Base-by-base conservation (phyloP, 768 basidiomycete genomes). In the Postia placenta region DNA sequence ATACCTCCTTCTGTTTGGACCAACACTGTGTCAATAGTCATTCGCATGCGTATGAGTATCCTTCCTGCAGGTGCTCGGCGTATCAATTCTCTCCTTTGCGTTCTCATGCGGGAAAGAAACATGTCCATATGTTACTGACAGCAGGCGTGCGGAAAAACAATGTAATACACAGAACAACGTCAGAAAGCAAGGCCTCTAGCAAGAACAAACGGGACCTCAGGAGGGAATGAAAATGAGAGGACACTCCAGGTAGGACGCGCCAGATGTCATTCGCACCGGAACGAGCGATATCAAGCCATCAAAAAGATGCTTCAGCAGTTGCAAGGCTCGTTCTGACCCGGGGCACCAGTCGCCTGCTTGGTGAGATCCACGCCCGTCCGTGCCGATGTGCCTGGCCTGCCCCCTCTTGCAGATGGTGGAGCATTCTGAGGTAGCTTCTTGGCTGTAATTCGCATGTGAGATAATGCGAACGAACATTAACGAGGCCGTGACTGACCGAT, bases 391-490 rank as follows among this genome's bases (percentile, higher is more conserved):
- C 77, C 74, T n/a, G 75, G 64, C 48, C 78, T 74, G 40, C 71
- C 74, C 35, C 75, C 80, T 44, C 79, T 70, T 56, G 81, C 70
- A 38, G 85, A 67, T 48, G 82, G 78, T 30, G 87, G 82, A 44
- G 86, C 85, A 4, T 80, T 85, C 52, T 85, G 70, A n/a, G 89
- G 89, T n/a, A 92, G 71, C 60, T 91, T 92, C 81, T 90, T 87
- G 64, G 89, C 89, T 92, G 60, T 50, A 48, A 37, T n/a, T n/a
- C n/a, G n/a, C n/a, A n/a, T n/a, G n/a, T n/a, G n/a, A 39, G 25
- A 27, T 23, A n/a, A 23, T 19, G 44, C 11, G 19, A 23, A 9
- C 38, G 22, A 47, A 26, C 22, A 33, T 17, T 40, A 23, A 54
- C 22, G 36, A 51, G 46, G 26, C 23, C 24, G 17, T n/a, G n/a